Percentiles rank a stretch among this genome's conserved stretches.
phyloP scores from a whole-genome alignment of 805 yeast genomes.

The Kodamaea restingae region DNA sequence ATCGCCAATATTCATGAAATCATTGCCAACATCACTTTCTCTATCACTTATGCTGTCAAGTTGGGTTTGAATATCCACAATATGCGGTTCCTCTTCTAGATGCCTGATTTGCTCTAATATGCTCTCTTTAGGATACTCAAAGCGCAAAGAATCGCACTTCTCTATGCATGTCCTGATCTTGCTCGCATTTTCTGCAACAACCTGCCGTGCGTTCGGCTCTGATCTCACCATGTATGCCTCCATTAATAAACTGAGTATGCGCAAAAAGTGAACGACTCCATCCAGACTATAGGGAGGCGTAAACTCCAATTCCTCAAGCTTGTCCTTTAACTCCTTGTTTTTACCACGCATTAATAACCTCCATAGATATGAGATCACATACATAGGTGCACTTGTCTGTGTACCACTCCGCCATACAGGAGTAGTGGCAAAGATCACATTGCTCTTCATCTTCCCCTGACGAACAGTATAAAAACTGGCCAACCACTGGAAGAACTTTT shows the following conservation, averaged over 20 bases:
- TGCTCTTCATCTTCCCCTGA: slow-evolving; percentile 5
- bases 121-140: slow-evolving; percentile 22
- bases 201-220: slow-evolving; percentile 9
- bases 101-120: slow-evolving; percentile 11
- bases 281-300: slow-evolving; percentile 42
- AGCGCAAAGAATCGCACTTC: slow-evolving; percentile 21
- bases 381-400: slow-evolving; percentile 38
- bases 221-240: slow-evolving; percentile 2
- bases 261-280: slow-evolving; percentile 37
- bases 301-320: slow-evolving; percentile 34
- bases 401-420: slow-evolving; percentile 42
- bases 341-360: slow-evolving; percentile 33
- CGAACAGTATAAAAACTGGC: slow-evolving; percentile 23
- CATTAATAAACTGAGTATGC: slow-evolving; percentile 23
- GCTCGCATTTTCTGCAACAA: slow-evolving; percentile 5
- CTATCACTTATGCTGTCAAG: too few relatives aligned
- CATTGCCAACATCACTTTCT: too few relatives aligned
- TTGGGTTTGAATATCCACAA: neutral
- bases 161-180: neutral
- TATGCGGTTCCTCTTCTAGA: neutral
- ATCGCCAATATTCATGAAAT: too few relatives aligned
- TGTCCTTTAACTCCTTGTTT: slow-evolving; percentile 29
- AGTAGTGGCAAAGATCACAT: slow-evolving; percentile 17
- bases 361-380: slow-evolving; percentile 42
- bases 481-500: slow-evolving; percentile 36